Evolutionary conservation across 1,284 basidiomycete species (phyloP).

Genomic region (Fomitopsis schrenkii): DNA sequence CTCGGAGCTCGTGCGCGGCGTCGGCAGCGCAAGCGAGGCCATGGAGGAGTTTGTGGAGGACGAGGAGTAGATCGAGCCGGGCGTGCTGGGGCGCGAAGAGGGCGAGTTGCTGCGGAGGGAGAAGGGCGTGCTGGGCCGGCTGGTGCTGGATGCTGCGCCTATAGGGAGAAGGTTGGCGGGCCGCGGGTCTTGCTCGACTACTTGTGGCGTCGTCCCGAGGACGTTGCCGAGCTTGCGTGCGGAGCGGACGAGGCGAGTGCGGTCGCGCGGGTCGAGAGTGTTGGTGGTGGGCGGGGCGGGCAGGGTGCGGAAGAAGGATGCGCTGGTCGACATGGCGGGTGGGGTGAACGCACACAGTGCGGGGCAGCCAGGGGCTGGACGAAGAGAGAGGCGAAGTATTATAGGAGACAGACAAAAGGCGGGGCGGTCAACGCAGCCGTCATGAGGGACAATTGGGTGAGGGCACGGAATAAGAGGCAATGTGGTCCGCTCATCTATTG

Average conservation of each 20-base stretch:
- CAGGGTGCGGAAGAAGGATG: background rate
- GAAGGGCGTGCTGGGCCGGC: slow-evolving; percentile 10
- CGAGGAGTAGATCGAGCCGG: slow-evolving; percentile 18
- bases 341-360: background rate
- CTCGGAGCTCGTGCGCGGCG: slow-evolving; percentile 18
- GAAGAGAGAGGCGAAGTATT: background rate
- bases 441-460: background rate
- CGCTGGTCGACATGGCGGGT: background rate
- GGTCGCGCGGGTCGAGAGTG: slow-evolving; percentile 42
- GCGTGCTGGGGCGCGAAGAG: slow-evolving; percentile 10
- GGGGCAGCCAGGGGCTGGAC: background rate
- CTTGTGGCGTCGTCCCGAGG: slow-evolving; percentile 50
- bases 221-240: slow-evolving; percentile 55
- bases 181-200: slow-evolving; percentile 35
- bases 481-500: background rate
- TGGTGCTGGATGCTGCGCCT: slow-evolving; percentile 8
- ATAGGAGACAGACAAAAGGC: slow-evolving; percentile 1
- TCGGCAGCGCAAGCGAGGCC: slow-evolving; percentile 21
- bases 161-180: slow-evolving; percentile 21
- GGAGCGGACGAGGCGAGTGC: slow-evolving; percentile 51
- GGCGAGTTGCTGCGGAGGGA: slow-evolving; percentile 27
- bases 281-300: slow-evolving; percentile 41
- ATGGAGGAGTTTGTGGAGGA: slow-evolving; percentile 29
- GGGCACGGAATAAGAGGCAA: background rate
- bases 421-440: background rate